Base-by-base conservation (phyloP, 768 basidiomycete species). In the Sutorius australiensis region DNA sequence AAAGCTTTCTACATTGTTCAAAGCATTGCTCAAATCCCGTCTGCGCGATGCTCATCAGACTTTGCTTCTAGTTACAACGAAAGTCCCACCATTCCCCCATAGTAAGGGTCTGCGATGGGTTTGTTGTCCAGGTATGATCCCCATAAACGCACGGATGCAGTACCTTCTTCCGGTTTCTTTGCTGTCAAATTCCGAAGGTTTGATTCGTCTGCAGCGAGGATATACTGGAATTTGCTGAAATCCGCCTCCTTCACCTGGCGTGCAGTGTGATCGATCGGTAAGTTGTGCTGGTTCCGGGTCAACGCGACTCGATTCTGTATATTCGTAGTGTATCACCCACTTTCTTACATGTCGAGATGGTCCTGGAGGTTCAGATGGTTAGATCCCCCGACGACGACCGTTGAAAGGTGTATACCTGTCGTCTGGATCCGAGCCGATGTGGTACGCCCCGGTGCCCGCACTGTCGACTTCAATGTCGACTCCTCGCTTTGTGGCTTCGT, bases 101-200 rank as follows among this genome's bases (percentile, higher is more conserved):
- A 93, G 67, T 93, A 95, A 6, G 94, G 94, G 67, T 95, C 94
- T 11, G 77, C 75, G 56, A 97, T 92, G 16, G 84, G 76, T 61
- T 79, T 79, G 43, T 75, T 73, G 64, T 89, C 87, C 6, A 83
- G 70, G 65, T 86, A 91, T 6, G 87, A 86, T 16, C 89, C 90
- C 83, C 87, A 94, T n/a, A 94, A n/a, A n/a, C n/a, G n/a, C n/a
- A n/a, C n/a, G n/a, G 77, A 75, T 0, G 89, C 87, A 4, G 82
- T 85, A 16, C 80, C 69, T 57, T 80, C 74, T 60, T 41, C 31
- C 75, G 80, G 79, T 56, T 73, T 72, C 40, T 82, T 75, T 47
- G 77, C 75, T 40, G 80, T 60, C 40, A 93, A 73, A 54, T 81
- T 75, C 34, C 77, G 77, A 57, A 89, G 75, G 70, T 95, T 95